Evolutionary conservation across 331 rosid genomes (phyloP).

Genomic region (Cydonia oblonga): DNA sequence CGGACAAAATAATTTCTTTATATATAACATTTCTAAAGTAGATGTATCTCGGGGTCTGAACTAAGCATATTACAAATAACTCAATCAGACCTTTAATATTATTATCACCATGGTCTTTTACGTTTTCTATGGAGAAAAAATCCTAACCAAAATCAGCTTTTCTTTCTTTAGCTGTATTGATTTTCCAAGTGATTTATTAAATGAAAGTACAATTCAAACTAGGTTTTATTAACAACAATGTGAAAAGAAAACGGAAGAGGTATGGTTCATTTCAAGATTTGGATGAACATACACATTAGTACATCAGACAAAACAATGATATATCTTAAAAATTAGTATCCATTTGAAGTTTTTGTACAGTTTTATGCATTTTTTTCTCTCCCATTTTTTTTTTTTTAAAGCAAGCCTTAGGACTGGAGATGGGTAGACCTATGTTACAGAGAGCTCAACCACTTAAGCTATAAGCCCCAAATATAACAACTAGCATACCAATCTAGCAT

Average conservation of each 20-base stretch:
- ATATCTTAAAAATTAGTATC: neutral
- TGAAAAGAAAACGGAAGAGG: neutral
- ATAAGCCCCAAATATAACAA: neutral
- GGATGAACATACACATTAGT: neutral
- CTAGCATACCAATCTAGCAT: neutral
- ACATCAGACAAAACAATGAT: neutral
- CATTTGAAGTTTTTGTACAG: neutral
- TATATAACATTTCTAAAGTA: neutral
- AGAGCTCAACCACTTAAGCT: neutral
- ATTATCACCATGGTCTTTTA: neutral
- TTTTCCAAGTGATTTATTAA: neutral
- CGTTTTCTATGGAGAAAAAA: neutral
- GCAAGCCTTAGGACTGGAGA: neutral
- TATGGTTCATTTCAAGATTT: neutral
- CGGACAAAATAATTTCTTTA: neutral
- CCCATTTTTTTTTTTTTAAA: neutral
- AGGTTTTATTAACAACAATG: neutral
- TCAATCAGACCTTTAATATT: neutral
- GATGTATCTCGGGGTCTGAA: neutral
- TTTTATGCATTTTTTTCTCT: neutral
- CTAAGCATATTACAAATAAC: no score
- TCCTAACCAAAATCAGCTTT: neutral
- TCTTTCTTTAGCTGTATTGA: neutral
- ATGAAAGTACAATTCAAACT: neutral
- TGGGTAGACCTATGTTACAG: neutral